These are phyloP conservation scores for Castanopsis chinensis DNA, from an alignment of 306 rosid species.

Conservation along the genomic window DNA sequence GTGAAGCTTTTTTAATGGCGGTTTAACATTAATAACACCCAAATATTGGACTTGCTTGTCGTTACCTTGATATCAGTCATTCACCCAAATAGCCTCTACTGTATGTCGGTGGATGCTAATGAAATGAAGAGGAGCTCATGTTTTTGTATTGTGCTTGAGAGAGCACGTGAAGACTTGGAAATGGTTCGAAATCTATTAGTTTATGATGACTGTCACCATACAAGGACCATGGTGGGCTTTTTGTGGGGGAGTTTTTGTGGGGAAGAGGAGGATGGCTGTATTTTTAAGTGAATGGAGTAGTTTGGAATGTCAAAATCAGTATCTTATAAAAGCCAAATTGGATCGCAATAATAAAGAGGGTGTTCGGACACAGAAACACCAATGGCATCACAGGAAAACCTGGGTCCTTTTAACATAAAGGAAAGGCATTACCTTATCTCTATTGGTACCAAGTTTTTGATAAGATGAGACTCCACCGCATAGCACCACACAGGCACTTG, in stretches of 20 bases:
- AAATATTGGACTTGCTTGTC: not conserved
- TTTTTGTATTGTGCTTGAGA: not conserved
- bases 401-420: conserved; percentile 23
- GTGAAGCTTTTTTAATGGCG: too few relatives aligned
- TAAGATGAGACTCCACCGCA: conserved; percentile 34
- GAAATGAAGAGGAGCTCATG: not conserved
- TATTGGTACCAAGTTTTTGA: conserved; percentile 21
- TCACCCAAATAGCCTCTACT: not conserved
- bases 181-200: too few relatives aligned
- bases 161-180: too few relatives aligned
- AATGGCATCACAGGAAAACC: not conserved
- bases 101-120: not conserved
- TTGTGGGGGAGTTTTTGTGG: not conserved
- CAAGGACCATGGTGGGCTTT: not conserved
- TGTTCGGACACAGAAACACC: not conserved
- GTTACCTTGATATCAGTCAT: not conserved
- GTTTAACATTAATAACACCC: too few relatives aligned
- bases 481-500: conserved; percentile 27
- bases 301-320: not conserved
- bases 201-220: too few relatives aligned
- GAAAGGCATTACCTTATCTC: conserved; percentile 5
- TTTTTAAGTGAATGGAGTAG: not conserved
- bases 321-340: not conserved
- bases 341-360: not conserved
- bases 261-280: not conserved